A percentile compares a stretch with the other conserved stretches of the same genome.
Conservation (phyloP, 495 filamentous ascomycete species). For the Neurospora sp. region DNA sequence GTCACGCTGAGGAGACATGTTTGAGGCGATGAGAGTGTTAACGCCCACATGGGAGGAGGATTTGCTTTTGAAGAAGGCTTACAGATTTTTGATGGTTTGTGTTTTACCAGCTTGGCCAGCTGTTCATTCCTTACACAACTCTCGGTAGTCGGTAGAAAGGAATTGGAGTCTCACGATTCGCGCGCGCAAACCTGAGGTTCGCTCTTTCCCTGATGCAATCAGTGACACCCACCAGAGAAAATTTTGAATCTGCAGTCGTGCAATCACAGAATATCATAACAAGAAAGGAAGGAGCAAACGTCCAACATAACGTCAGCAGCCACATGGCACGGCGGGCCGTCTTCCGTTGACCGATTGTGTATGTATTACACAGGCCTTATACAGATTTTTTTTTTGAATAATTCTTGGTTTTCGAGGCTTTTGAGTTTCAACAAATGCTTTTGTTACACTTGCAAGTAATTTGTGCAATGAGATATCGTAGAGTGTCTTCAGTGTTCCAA, state of each 20-base stretch:
- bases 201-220: background rate
- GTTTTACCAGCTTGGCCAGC: background rate
- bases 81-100: background rate
- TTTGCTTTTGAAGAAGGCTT: background rate
- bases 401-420: background rate
- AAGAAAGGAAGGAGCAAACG: background rate
- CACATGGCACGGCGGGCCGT: background rate
- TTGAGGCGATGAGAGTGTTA: no score
- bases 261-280: background rate
- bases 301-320: background rate
- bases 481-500: background rate
- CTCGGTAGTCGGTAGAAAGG: background rate
- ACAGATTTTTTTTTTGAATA: background rate
- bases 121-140: background rate
- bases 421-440: background rate
- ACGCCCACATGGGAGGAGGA: background rate
- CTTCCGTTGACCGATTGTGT: background rate
- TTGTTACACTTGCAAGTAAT: background rate
- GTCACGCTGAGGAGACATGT: background rate
- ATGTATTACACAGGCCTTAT: background rate
- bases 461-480: background rate
- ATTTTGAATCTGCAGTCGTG: background rate
- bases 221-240: background rate
- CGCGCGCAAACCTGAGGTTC: background rate
- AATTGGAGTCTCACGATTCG: background rate